Percentiles rank a stretch among this genome's conserved stretches.
Conservation (phyloP, 805 yeast species). For the Limtongia smithiae region DNA sequence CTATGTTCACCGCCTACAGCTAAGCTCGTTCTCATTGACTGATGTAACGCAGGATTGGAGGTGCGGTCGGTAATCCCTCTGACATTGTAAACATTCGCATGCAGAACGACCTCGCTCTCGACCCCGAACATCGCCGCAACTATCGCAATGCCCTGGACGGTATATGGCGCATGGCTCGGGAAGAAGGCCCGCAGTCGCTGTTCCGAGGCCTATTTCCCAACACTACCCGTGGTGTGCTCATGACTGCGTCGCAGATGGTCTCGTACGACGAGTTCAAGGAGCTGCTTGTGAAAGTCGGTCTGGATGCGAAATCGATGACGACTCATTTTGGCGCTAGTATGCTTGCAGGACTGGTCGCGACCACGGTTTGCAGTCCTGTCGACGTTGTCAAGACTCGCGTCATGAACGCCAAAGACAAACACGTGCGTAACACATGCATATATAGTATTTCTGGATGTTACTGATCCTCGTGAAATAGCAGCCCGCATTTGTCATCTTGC, state of each 20-base stretch:
- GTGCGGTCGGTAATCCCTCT: conserved; percentile 81
- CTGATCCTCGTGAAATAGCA: conserved; percentile 31
- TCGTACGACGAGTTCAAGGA: conserved; percentile 75
- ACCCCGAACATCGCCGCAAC: conserved; percentile 61
- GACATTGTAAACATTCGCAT: conserved; percentile 69
- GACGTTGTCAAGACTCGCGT: conserved; percentile 86
- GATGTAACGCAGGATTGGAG: conserved; percentile 58
- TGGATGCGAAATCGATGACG: conserved; percentile 57
- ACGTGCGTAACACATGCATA: conserved; percentile 6
- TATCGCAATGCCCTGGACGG: conserved; percentile 80
- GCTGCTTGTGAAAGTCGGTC: conserved; percentile 48
- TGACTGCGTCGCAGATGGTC: conserved; percentile 90
- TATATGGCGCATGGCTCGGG: conserved; percentile 51
- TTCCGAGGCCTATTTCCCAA: conserved; percentile 78
- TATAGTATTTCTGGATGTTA: conserved; percentile 38
- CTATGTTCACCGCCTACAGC: neutral
- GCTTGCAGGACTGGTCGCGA: conserved; percentile 81
- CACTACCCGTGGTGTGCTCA: conserved; percentile 71
- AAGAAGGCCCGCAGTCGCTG: conserved; percentile 59
- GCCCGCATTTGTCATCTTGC: conserved; percentile 51
- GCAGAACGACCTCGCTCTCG: conserved; percentile 81
- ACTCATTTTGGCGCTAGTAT: conserved; percentile 79
- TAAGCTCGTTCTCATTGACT: neutral
- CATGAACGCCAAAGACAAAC: conserved; percentile 53
- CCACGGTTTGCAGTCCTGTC: conserved; percentile 89